phyloP scores from a whole-genome alignment of 352 stramenopile species.

The Globisporangium splendens region DNA sequence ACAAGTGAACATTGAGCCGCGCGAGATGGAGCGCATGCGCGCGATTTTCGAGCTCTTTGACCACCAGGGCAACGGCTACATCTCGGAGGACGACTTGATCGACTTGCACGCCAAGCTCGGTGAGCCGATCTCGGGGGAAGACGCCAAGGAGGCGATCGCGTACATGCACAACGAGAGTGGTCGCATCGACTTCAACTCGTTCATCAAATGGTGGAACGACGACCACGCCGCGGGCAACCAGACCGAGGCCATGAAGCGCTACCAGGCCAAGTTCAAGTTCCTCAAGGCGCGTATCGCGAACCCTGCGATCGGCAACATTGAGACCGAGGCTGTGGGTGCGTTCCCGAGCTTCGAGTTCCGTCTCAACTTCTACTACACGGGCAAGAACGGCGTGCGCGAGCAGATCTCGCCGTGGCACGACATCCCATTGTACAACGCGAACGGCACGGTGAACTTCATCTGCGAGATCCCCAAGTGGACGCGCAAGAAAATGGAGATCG shows the following conservation, averaged over 20 bases:
- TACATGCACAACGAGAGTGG: conserved; percentile 66
- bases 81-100: conserved; percentile 70
- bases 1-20: conserved; percentile 71
- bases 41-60: conserved; percentile 84
- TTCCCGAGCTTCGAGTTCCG: conserved; percentile 89
- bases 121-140: conserved; percentile 73
- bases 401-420: conserved; percentile 98
- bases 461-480: conserved; percentile 99
- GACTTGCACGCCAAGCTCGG: conserved; percentile 81
- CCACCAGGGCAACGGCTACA: conserved; percentile 75
- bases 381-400: conserved; percentile 60
- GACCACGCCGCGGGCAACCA: conserved; percentile 63
- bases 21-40: conserved; percentile 85
- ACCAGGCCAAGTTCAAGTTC: conserved; percentile 89
- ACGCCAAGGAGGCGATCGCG: conserved; percentile 64
- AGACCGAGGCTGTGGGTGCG: conserved; percentile 69
- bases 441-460: conserved; percentile 86
- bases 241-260: conserved; percentile 79
- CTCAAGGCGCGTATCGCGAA: conserved; percentile 85
- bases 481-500: conserved; percentile 99
- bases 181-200: conserved; percentile 83
- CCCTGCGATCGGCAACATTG: conserved; percentile 75
- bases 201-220: conserved; percentile 90
- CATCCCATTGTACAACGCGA: conserved; percentile 92
- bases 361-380: conserved; percentile 88